phyloP scores from a whole-genome alignment of 352 stramenopile genomes.

The Sclerospora graminicola region DNA sequence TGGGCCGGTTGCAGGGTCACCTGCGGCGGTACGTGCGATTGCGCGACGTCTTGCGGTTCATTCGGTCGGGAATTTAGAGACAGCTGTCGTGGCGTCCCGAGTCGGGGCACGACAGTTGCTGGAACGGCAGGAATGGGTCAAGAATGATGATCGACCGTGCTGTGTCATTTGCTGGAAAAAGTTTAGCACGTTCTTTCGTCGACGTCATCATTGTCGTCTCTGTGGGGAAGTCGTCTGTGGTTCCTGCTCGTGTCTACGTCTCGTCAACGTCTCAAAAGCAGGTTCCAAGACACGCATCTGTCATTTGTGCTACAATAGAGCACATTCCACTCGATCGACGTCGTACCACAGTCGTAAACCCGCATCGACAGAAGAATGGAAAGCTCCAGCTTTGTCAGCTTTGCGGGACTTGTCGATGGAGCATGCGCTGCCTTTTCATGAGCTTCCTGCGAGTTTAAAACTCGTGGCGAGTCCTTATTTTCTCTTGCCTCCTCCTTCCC shows the following conservation, averaged over 20 bases:
- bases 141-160: conserved; percentile 39
- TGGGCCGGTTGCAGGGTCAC: conserved; percentile 15
- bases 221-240: conserved; percentile 58
- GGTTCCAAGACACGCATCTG: conserved; percentile 54
- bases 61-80: conserved; percentile 39
- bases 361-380: conserved; percentile 5
- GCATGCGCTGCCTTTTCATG: no score
- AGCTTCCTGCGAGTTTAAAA: no score
- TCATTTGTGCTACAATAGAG: conserved; percentile 52
- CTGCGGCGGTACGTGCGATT: conserved; percentile 25
- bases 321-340: conserved; percentile 21
- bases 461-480: no score
- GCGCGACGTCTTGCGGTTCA: conserved; percentile 33
- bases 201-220: conserved; percentile 54
- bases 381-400: no score
- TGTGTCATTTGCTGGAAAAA: conserved; percentile 63
- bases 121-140: conserved; percentile 44
- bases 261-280: conserved; percentile 21
- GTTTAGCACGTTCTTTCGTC: conserved; percentile 43
- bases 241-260: conserved; percentile 35
- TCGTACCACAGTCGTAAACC: conserved; percentile 3
- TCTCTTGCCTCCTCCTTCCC: no score
- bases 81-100: conserved; percentile 31
- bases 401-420: no score
- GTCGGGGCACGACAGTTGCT: conserved; percentile 37